A percentile compares a stretch with the other conserved stretches of the same genome.
Conservation (phyloP, 495 filamentous ascomycete genomes). For the Penicillium nucicola region DNA sequence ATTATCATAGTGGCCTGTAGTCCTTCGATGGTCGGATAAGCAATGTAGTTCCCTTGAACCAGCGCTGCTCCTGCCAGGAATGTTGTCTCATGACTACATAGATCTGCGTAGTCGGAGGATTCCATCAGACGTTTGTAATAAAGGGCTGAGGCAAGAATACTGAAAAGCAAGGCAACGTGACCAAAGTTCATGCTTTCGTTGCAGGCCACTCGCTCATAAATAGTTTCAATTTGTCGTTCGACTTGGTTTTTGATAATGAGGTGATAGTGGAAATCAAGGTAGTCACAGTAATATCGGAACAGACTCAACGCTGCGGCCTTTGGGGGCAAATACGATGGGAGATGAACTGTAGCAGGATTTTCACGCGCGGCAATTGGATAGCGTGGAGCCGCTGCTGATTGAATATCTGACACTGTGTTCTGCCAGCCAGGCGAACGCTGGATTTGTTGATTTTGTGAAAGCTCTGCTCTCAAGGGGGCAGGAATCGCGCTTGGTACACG, state of each 20-base stretch:
- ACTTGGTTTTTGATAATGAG: constrained; percentile 27
- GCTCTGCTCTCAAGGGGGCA: constrained; percentile 17
- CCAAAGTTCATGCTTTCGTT: constrained; percentile 15
- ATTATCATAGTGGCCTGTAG: constrained; percentile 46
- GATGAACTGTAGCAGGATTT: constrained; percentile 20
- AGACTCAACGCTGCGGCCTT: constrained; percentile 27
- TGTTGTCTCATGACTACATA: constrained; percentile 22
- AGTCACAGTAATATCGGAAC: constrained; percentile 32
- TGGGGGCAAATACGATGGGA: constrained; percentile 23
- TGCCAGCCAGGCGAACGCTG: not conserved
- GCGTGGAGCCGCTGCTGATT: not conserved
- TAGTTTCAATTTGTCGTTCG: constrained; percentile 27
- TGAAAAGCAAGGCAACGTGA: constrained; percentile 37
- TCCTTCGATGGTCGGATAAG: constrained; percentile 40
- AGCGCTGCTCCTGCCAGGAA: constrained; percentile 33
- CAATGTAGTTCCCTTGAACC: constrained; percentile 31
- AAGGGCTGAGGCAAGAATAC: constrained; percentile 33
- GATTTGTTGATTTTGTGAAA: constrained; percentile 7
- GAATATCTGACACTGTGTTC: not conserved
- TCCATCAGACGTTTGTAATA: constrained; percentile 29
- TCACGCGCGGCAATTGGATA: constrained; percentile 8
- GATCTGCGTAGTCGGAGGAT: constrained; percentile 25
- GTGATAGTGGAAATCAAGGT: constrained; percentile 40
- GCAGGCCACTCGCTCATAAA: constrained; percentile 24
- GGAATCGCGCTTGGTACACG: constrained; percentile 30